Percentiles rank a stretch among this genome's conserved stretches.
phyloP scores from a whole-genome alignment of 768 basidiomycete species.

The Rhodotorula diobovata region DNA sequence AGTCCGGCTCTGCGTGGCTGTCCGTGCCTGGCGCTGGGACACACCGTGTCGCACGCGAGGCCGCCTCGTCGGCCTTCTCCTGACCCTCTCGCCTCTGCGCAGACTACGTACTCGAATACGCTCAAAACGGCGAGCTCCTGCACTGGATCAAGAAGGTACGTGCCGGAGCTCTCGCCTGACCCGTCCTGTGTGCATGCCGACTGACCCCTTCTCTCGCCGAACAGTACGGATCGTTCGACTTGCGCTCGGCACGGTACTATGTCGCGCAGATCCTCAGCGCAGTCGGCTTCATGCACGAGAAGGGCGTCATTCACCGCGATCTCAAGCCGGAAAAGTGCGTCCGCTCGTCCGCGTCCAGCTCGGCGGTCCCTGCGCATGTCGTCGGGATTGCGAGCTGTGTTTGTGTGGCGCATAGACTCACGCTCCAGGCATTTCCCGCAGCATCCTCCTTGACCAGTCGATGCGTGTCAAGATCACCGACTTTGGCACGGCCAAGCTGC shows the following conservation, averaged over 20 bases:
- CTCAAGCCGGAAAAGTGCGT: conserved; percentile 52
- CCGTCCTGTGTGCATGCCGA: neutral
- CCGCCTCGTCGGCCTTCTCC: neutral
- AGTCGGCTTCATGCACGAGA: conserved; percentile 81
- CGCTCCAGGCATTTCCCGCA: conserved; percentile 51
- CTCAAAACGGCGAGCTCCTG: conserved; percentile 51
- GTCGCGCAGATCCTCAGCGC: conserved; percentile 85
- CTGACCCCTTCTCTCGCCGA: neutral
- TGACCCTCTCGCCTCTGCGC: neutral
- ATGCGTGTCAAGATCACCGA: conserved; percentile 92
- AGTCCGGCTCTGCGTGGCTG: conserved; percentile 46
- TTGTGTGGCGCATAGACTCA: too few relatives aligned
- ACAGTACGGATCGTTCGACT: conserved; percentile 75
- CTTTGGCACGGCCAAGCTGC: conserved; percentile 72
- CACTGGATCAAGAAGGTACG: conserved; percentile 48
- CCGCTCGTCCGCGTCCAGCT: neutral
- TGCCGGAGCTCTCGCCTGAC: neutral
- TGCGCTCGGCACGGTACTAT: conserved; percentile 72
- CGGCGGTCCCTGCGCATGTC: neutral
- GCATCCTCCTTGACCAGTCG: conserved; percentile 78
- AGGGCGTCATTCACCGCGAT: conserved; percentile 79
- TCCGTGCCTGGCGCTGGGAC: too few relatives aligned
- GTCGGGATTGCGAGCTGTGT: too few relatives aligned
- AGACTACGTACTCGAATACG: conserved; percentile 53
- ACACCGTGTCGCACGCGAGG: neutral